These are phyloP conservation scores for Pythium dissimile DNA, from an alignment of 352 stramenopile genomes.

Conservation along the genomic window DNA sequence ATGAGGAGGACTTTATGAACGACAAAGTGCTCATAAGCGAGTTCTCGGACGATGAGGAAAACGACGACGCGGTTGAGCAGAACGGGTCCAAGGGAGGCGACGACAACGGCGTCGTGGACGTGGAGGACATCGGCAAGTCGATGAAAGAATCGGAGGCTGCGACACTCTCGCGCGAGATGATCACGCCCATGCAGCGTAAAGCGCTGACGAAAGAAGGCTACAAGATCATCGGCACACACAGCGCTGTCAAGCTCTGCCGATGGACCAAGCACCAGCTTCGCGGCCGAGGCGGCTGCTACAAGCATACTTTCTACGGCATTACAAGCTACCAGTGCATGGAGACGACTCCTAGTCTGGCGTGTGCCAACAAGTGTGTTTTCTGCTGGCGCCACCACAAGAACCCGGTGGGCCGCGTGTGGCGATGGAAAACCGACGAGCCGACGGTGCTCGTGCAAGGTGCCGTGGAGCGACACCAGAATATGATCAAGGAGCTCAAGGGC, in stretches of 20 bases:
- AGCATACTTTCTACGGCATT: slow-evolving; percentile 99
- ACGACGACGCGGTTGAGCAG: slow-evolving; percentile 17
- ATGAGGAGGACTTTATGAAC: slow-evolving; percentile 86
- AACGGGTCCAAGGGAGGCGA: slow-evolving; percentile 26
- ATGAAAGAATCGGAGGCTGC: slow-evolving; percentile 84
- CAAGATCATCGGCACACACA: slow-evolving; percentile 98
- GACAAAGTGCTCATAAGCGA: slow-evolving; percentile 72
- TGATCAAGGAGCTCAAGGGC: slow-evolving; percentile 96
- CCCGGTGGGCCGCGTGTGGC: slow-evolving; percentile 96
- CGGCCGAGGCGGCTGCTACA: slow-evolving; percentile 97
- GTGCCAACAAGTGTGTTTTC: slow-evolving; percentile 98
- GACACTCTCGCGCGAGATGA: slow-evolving; percentile 88
- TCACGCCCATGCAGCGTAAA: slow-evolving; percentile 94
- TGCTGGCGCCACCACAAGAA: slow-evolving; percentile 99
- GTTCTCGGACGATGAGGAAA: slow-evolving; percentile 66
- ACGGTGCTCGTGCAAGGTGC: slow-evolving; percentile 93
- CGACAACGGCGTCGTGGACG: slow-evolving; percentile 66
- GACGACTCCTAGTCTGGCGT: slow-evolving; percentile 95
- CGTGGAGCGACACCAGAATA: slow-evolving; percentile 86
- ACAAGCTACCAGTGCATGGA: slow-evolving; percentile 99
- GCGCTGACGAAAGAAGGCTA: slow-evolving; percentile 97
- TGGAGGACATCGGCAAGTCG: slow-evolving; percentile 84
- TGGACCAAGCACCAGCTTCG: slow-evolving; percentile 99
- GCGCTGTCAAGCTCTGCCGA: slow-evolving; percentile 97
- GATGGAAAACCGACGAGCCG: slow-evolving; percentile 98